phyloP scores from a whole-genome alignment of 2,329 filamentous ascomycete species.

The Pseudocercospora crystallina region DNA sequence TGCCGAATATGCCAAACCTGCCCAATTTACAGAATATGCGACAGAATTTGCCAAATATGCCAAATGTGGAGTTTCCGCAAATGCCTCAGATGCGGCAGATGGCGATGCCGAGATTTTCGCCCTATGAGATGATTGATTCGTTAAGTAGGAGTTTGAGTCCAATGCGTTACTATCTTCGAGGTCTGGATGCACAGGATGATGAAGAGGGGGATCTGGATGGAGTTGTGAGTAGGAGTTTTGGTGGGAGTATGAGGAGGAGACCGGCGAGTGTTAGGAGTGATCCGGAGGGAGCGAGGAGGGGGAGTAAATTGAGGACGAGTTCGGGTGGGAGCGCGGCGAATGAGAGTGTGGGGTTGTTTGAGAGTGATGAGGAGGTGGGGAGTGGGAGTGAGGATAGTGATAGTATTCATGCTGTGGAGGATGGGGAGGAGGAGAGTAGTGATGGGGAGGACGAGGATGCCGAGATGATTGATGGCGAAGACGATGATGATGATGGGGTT shows the following conservation, averaged over 20 bases:
- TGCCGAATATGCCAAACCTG: constrained; percentile 32
- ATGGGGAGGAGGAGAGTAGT: constrained; percentile 13
- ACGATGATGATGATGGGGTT: constrained; percentile 11
- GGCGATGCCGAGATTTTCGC: constrained; percentile 42
- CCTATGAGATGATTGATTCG: constrained; percentile 48
- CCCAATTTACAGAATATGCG: constrained; percentile 22
- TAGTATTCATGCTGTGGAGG: constrained; percentile 7
- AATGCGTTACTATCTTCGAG: constrained; percentile 46
- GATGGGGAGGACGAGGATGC: constrained; percentile 3
- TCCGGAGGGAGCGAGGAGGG: constrained; percentile 15
- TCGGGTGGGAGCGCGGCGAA: constrained; percentile 12
- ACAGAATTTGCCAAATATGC: constrained; percentile 22
- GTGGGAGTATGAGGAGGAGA: neutral
- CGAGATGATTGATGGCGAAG: constrained; percentile 3
- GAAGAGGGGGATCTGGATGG: constrained; percentile 1
- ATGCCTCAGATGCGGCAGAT: constrained; percentile 30
- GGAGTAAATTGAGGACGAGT: constrained; percentile 13
- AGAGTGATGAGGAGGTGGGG: constrained; percentile 24
- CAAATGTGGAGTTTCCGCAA: constrained; percentile 23
- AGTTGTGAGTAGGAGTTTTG: neutral
- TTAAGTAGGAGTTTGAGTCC: constrained; percentile 46
- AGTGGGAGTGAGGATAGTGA: constrained; percentile 17
- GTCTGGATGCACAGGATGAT: constrained; percentile 28
- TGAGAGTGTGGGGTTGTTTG: constrained; percentile 25
- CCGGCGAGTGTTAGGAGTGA: constrained; percentile 19